Evolutionary conservation across 129 eudicot genomes (phyloP).

Genomic region (Flaveria linearis): DNA sequence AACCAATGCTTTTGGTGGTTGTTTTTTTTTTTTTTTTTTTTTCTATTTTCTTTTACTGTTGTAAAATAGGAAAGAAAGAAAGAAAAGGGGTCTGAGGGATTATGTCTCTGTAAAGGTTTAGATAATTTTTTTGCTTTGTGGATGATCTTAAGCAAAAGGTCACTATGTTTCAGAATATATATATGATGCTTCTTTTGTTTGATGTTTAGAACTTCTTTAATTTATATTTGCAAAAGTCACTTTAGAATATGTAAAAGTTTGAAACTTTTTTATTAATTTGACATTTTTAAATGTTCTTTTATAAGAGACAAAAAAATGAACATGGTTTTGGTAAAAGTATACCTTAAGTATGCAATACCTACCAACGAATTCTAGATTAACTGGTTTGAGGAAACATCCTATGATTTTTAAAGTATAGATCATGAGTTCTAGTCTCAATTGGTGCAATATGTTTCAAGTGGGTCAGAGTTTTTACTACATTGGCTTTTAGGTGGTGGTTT

Average conservation of each 20-base stretch:
- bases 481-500: no score
- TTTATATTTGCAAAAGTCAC: constrained; percentile 2
- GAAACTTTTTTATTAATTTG: not conserved
- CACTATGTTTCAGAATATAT: constrained; percentile 29
- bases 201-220: not conserved
- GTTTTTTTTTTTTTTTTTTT: not conserved
- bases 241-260: not conserved
- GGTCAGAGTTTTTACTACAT: no score
- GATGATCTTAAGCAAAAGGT: constrained; percentile 22
- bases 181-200: constrained; percentile 20
- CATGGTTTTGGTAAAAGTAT: not conserved
- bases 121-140: constrained; percentile 35
- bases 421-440: no score
- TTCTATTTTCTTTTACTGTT: not conserved
- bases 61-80: constrained; percentile 38
- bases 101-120: constrained; percentile 36
- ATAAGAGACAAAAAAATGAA: not conserved
- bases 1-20: constrained; percentile 5
- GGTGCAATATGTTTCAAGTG: no score
- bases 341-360: not conserved
- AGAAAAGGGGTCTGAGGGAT: constrained; percentile 27
- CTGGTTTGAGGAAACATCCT: no score
- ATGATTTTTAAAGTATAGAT: no score
- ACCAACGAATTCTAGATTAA: no score
- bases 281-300: no score